Evolutionary conservation across 306 rosid species (phyloP).

Genomic region (Inga leiocalycina): DNA sequence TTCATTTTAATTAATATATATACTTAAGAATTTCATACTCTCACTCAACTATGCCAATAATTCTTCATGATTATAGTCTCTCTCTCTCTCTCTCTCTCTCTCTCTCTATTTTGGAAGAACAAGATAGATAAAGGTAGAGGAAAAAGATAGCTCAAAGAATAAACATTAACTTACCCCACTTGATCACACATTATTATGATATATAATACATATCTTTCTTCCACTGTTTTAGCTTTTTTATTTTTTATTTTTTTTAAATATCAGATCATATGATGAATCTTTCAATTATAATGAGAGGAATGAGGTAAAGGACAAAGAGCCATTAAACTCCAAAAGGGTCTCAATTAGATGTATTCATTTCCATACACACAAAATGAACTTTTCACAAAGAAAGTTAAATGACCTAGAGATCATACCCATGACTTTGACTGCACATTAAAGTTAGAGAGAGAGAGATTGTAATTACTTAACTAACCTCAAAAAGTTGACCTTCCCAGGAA

Average conservation of each 20-base stretch:
- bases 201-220: not conserved
- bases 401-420: conserved; percentile 25
- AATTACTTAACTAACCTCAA: conserved; percentile 18
- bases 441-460: conserved; percentile 4
- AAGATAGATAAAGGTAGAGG: conserved; percentile 2
- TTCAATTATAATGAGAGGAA: conserved; percentile 44
- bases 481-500: conserved; percentile 38
- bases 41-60: not conserved
- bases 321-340: conserved; percentile 27
- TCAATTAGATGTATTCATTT: conserved; percentile 33
- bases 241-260: conserved; percentile 5
- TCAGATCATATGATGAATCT: conserved; percentile 26
- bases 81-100: not conserved
- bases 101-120: not conserved
- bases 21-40: not conserved
- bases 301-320: conserved; percentile 30
- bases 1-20: not conserved
- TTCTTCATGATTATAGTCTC: not conserved
- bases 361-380: conserved; percentile 12
- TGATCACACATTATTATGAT: conserved; percentile 31
- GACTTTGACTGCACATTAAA: conserved; percentile 43
- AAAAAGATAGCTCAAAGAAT: conserved; percentile 32
- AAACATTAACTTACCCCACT: conserved; percentile 36
- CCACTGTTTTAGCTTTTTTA: conserved; percentile 33
- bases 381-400: conserved; percentile 27